Base-by-base conservation (phyloP, 257 asterid species). In the Solanum rostratum region DNA sequence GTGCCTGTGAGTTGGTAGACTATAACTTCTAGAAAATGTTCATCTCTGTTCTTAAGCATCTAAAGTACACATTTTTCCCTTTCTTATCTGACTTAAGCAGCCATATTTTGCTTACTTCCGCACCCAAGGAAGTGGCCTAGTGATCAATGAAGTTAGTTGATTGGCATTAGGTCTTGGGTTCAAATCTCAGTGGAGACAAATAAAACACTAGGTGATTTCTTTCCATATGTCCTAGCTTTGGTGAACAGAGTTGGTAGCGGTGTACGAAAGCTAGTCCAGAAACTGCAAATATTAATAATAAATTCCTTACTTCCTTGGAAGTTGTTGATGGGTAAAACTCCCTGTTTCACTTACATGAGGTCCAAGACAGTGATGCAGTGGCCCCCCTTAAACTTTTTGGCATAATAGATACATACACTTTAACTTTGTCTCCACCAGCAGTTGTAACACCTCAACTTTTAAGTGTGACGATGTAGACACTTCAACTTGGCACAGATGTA, bases 1-100 rank as follows among this genome's bases (percentile, higher is more conserved):
- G 95, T 93, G 87, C 99, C 99, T 71, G 99, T 97, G 87, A 93
- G 99, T 91, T 85, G 37, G 53, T 86, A 82, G 84, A 81, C 59
- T 59, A 79, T 78, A 68, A 39, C 88, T 63, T 81, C 73, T 43
- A 46, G 53, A 74, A 19, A 52, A 39, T 70, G 81, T 60, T 81
- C 43, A 83, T 50, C 37, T 78, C 22, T 41, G 8, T 84, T 86
- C 83, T 82, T 37, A 52, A 39, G 57, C 50, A 59, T 81, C 84
- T 30, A 55, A 24, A 27, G 39, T 71, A 50, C 76, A 62, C 53
- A 27, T 54, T 63, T 82, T 33, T 16, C 24, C 73, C 49, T 59
- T 85, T 43, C 20, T 39, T 24, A 30, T 80, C 43, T 20, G 63
- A 24, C 24, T 74, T 46, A 45, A 74, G 81, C 20, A n/a, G 20